A percentile compares a stretch with the other conserved stretches of the same genome.
These are phyloP conservation scores for Leptographium flavum DNA, from an alignment of 2,329 filamentous ascomycete genomes.

Conservation along the genomic window DNA sequence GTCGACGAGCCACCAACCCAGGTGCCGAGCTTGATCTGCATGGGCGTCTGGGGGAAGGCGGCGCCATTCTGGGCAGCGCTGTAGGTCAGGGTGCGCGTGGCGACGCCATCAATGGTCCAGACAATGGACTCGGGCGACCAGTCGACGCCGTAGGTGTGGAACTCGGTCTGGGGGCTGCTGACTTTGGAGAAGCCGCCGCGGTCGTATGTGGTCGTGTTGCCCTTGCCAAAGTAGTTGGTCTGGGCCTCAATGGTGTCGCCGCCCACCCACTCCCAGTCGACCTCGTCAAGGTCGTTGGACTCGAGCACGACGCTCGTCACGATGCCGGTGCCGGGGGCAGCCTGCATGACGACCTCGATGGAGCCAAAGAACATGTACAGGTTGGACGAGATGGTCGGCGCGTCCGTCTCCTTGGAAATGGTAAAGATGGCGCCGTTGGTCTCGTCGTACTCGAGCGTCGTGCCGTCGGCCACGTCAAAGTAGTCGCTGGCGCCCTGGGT, in stretches of 20 bases:
- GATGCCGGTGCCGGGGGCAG: conserved; percentile 68
- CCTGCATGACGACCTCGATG: conserved; percentile 65
- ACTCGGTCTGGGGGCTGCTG: conserved; percentile 32
- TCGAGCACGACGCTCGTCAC: conserved; percentile 83
- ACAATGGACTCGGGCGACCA: conserved; percentile 45
- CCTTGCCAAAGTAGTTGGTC: conserved; percentile 75
- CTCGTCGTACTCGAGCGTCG: conserved; percentile 30
- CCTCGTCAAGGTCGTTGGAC: conserved; percentile 84
- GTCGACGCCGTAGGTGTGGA: conserved; percentile 54
- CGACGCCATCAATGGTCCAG: conserved; percentile 42
- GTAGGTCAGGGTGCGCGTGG: conserved; percentile 30
- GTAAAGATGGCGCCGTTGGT: conserved; percentile 40
- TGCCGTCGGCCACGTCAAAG: conserved; percentile 32
- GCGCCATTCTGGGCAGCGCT: conserved; percentile 34
- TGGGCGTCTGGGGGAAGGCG: conserved; percentile 56
- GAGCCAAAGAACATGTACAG: conserved; percentile 97
- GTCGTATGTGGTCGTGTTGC: conserved; percentile 55
- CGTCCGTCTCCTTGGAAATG: conserved; percentile 53
- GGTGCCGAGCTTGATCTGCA: conserved; percentile 48
- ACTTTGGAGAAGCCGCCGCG: conserved; percentile 51
- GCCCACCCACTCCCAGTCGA: conserved; percentile 94
- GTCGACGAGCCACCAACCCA: conserved; percentile 36
- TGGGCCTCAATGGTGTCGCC: conserved; percentile 61
- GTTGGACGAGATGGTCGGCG: conserved; percentile 57
- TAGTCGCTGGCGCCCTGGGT: conserved; percentile 51